Evolutionary conservation across 768 basidiomycete species (phyloP), one percentile per base, ranked within the genome.

Genomic region (Rhizopogon roseolus): DNA sequence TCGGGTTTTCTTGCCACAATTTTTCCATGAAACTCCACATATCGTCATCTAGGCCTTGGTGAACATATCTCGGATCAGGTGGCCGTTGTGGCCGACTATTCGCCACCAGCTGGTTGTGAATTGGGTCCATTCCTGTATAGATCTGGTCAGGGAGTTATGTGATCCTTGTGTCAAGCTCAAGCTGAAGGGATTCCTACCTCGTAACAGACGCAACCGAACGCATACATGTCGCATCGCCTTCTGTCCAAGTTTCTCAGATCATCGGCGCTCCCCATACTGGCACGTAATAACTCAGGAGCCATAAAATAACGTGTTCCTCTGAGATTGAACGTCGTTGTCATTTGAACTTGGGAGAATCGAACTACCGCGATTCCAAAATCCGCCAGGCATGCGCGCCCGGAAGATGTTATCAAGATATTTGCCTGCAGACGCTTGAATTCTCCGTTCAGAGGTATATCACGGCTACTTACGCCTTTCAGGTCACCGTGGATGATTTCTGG

Each of bases 341-440:
- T 57, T n/a, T 36, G 55, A 7, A 60, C 49, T 11, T 43, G 44
- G 13, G 58, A 1, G 45, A 43, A 49, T 64, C 63, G 22, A 64
- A 65, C 39, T 0, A 59, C 63, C 8, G 14, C 55, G 22, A 81
- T 64, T 14, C 80, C 80, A 50, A 81, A 81, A 59, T 81, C 79
- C 27, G 79, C 73, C 4, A 81, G 66, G 51, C 77, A 78, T 10
- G 79, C 80, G 25, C 66, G 64, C 13, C 69, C 69, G 11, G 66
- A 56, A 5, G 59, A 64, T 5, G 74, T 74, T 16, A 81, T 68
- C 19, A 81, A 69, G 43, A 81, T 75, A 53, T 81, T 81, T 13
- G 69, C 72, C 78, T 78, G 53, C 0, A 66, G 37, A 43, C 22
- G 41, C 16, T 22, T 41, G 6, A 36, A 38, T 11, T 41, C 7